A percentile compares a stretch with the other conserved stretches of the same genome.
These are phyloP conservation scores for Dunaliella primolecta DNA, from an alignment of 139 green algal genomes.

Conservation along the genomic window DNA sequence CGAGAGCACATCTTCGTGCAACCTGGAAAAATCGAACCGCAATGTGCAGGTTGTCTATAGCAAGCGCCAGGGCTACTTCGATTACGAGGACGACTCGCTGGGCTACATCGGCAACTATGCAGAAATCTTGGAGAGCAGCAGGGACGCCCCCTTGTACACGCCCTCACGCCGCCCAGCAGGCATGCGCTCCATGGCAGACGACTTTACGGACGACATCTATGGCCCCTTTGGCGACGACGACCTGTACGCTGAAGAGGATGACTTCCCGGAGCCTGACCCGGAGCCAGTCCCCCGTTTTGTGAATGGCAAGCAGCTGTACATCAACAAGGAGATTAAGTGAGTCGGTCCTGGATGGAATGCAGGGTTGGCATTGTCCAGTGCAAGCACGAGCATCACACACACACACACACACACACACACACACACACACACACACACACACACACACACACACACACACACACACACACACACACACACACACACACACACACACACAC, in stretches of 20 bases:
- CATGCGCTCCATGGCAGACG: background rate
- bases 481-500: background rate
- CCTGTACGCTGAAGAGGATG: background rate
- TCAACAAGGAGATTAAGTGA: slow-evolving; percentile 31
- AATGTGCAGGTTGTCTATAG: no score
- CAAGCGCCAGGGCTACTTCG: background rate
- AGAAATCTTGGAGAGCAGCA: background rate
- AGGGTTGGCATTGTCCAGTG: background rate
- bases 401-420: background rate
- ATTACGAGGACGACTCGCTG: background rate
- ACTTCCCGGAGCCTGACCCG: slow-evolving; percentile 9
- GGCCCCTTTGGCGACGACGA: no score
- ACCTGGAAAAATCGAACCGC: no score
- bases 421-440: background rate
- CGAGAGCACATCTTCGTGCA: no score
- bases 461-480: background rate
- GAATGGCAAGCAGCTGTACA: slow-evolving; percentile 24
- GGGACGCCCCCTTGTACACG: background rate
- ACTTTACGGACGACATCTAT: background rate
- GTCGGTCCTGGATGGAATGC: no score
- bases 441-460: background rate
- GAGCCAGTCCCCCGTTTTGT: slow-evolving; percentile 14
- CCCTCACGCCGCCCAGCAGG: background rate
- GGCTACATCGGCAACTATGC: background rate
- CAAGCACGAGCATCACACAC: background rate